These are phyloP conservation scores for Fraxinus platypoda DNA, from an alignment of 305 asterid species.

Conservation along the genomic window DNA sequence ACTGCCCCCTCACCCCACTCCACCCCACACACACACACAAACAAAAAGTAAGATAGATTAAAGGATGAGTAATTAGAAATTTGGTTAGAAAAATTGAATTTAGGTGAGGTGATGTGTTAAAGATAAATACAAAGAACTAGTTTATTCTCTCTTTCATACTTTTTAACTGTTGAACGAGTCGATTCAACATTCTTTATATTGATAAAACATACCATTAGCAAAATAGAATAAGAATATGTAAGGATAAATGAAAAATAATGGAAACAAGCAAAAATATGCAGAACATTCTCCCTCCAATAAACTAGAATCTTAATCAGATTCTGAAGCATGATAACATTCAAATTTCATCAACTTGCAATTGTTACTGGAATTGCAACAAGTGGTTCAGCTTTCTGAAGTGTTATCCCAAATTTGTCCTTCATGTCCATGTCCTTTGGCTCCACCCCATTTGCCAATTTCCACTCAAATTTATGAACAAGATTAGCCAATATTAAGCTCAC, in stretches of 20 bases:
- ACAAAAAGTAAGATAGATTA: background rate
- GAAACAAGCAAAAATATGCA: background rate
- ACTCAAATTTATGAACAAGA: constrained; percentile 31
- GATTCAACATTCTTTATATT: background rate
- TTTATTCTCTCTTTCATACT: background rate
- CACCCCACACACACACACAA: background rate
- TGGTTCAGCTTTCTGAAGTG: constrained; percentile 23
- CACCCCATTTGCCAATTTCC: constrained; percentile 31
- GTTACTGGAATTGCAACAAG: constrained; percentile 23
- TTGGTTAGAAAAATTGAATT: background rate
- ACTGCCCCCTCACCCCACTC: background rate
- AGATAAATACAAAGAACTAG: background rate
- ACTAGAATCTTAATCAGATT: background rate
- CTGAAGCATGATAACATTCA: background rate
- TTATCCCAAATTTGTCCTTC: constrained; percentile 28
- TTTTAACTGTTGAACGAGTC: background rate
- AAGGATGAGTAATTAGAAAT: background rate
- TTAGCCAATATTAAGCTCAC: constrained; percentile 28
- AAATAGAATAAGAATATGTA: background rate
- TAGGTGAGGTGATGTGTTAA: background rate
- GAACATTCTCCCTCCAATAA: background rate
- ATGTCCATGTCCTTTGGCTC: constrained; percentile 24
- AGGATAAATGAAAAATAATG: background rate
- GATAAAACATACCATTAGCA: background rate
- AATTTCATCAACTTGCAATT: background rate